A percentile compares a stretch with the other conserved stretches of the same genome.
phyloP scores from a whole-genome alignment of 2,329 filamentous ascomycete species.

The Aureobasidium sp. region DNA sequence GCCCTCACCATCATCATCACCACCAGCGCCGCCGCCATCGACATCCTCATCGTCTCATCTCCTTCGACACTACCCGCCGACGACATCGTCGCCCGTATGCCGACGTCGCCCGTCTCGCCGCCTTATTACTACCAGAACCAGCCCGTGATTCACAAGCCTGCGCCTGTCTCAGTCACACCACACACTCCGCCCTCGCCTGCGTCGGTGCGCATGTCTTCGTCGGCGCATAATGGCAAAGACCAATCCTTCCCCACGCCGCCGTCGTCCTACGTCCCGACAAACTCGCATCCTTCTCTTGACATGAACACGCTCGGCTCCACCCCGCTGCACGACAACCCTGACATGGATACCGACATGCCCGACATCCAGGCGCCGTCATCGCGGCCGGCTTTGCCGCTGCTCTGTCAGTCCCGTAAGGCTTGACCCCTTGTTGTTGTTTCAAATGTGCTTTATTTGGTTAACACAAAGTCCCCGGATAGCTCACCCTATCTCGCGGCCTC shows the following conservation, averaged over 20 bases:
- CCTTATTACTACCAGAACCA: conserved; percentile 38
- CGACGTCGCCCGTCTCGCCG: conserved; percentile 36
- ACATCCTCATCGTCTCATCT: not conserved
- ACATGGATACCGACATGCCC: conserved; percentile 24
- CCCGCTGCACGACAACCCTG: not conserved
- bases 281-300: not conserved
- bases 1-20: not conserved
- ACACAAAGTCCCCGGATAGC: conserved; percentile 27
- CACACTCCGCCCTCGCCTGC: conserved; percentile 42
- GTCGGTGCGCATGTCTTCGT: conserved; percentile 38
- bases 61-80: not conserved
- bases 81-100: conserved; percentile 6
- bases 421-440: conserved; percentile 8
- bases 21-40: not conserved
- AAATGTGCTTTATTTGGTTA: conserved; percentile 21
- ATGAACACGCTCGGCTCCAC: not conserved
- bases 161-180: conserved; percentile 22
- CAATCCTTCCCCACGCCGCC: conserved; percentile 35
- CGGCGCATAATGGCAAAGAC: conserved; percentile 29
- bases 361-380: conserved; percentile 23
- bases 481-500: conserved; percentile 44
- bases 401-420: conserved; percentile 30
- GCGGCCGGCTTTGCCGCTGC: conserved; percentile 28
- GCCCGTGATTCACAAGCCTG: conserved; percentile 28
- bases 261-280: conserved; percentile 23